Percentiles rank a stretch among this genome's conserved stretches.
Evolutionary conservation across 2,329 filamentous ascomycete genomes (phyloP).

Genomic region (Zymoseptoria passerinii): DNA sequence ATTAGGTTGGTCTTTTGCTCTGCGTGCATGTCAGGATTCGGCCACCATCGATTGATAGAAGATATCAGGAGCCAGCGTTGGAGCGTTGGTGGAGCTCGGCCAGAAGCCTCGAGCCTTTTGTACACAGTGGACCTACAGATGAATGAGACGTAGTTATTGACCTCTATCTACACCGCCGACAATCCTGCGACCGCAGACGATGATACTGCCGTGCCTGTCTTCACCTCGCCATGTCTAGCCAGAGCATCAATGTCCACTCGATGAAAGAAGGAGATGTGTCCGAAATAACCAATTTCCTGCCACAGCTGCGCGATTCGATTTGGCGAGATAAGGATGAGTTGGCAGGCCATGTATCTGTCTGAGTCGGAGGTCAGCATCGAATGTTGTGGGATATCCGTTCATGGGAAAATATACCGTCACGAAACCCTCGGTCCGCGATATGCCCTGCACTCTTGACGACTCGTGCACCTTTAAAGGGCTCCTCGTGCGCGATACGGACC

Average conservation of each 20-base stretch:
- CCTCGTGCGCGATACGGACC: constrained; percentile 55
- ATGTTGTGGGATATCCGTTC: neutral
- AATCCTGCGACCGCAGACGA: neutral
- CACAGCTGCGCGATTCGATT: constrained; percentile 75
- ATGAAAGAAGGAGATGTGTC: constrained; percentile 42
- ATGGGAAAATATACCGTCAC: constrained; percentile 50
- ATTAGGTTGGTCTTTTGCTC: neutral
- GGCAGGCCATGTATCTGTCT: constrained; percentile 68
- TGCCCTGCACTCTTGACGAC: constrained; percentile 70
- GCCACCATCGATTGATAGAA: neutral
- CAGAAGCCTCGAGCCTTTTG: constrained; percentile 1
- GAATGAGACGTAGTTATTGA: neutral
- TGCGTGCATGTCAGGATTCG: neutral
- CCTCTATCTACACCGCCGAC: neutral
- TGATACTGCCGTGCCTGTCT: neutral
- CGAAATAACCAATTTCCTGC: constrained; percentile 49
- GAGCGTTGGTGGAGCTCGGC: neutral
- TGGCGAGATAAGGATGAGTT: constrained; percentile 71
- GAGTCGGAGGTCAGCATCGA: constrained; percentile 8
- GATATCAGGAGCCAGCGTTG: neutral
- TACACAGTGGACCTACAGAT: neutral
- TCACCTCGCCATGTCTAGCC: constrained; percentile 8
- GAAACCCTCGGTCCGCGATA: constrained; percentile 65
- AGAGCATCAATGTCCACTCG: constrained; percentile 39
- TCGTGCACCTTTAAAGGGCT: constrained; percentile 62